Conservation (phyloP, 257 asterid species). For the Nicotiana attenuata region DNA sequence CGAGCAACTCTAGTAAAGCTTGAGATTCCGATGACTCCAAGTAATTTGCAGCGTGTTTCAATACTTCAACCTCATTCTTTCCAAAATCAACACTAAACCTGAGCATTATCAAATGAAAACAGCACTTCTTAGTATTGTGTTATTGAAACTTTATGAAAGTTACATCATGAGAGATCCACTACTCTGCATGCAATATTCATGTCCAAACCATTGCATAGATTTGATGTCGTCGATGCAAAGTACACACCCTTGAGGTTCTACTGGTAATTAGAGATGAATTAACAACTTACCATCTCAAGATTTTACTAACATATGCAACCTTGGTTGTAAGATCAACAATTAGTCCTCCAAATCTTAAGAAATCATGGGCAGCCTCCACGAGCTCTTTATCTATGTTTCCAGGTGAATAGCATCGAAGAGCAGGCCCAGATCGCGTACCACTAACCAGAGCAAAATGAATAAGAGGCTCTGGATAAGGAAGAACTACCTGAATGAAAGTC, state of each 20-base stretch:
- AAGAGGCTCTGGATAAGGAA: slow-evolving; percentile 79
- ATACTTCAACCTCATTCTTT: slow-evolving; percentile 67
- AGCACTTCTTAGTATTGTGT: background rate
- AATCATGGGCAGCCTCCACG: slow-evolving; percentile 56
- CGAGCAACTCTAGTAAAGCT: slow-evolving; percentile 62
- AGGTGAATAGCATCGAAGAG: slow-evolving; percentile 80
- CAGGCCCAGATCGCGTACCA: slow-evolving; percentile 83
- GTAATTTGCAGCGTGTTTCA: slow-evolving; percentile 80
- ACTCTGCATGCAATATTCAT: background rate
- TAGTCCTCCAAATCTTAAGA: slow-evolving; percentile 59
- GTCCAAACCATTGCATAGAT: background rate
- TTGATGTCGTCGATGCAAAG: background rate
- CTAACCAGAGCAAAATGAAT: slow-evolving; percentile 65
- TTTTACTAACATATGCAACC: slow-evolving; percentile 47
- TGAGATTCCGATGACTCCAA: slow-evolving; percentile 47
- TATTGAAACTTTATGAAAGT: background rate
- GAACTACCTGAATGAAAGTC: slow-evolving; percentile 52
- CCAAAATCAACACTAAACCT: slow-evolving; percentile 86
- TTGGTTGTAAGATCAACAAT: slow-evolving; percentile 48
- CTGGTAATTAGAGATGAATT: background rate
- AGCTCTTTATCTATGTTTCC: slow-evolving; percentile 71
- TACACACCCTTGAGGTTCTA: background rate
- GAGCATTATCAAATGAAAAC: slow-evolving; percentile 5
- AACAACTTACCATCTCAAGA: slow-evolving; percentile 58
- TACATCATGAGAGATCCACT: background rate